Evolutionary conservation across 2,329 filamentous ascomycete genomes (phyloP), one percentile per base, ranked within the genome.

Genomic region (Aspergillus ochraceoroseus): DNA sequence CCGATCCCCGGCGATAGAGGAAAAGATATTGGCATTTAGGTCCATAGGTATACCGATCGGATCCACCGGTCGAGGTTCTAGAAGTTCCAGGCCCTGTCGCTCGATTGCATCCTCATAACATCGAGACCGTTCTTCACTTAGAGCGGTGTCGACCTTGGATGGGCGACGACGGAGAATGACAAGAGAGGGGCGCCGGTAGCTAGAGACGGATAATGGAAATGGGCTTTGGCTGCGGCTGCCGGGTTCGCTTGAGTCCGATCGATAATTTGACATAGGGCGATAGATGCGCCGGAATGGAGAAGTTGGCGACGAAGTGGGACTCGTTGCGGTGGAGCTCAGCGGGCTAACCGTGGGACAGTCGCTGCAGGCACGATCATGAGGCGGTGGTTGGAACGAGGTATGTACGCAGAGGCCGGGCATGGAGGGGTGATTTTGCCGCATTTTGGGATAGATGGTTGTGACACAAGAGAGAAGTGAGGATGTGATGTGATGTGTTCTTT

Each of bases 11-110:
- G 29, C 28, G 7, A 39, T 12, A 11, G 39, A 39, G 17, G n/a
- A 34, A 30, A 54, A 46, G 15, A 53, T 25, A 34, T 44, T 50
- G 29, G 45, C 46, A 20, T 48, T 51, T 36, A 55, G 29, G 30
- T 54, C 47, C 53, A 57, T 52, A 6, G 53, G 48, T 8, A 55
- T 52, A 3, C 51, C 54, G 23, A 57, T 44, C 2, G 33, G 20
- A 30, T 35, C 38, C 5, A 68, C 62, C 0, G 69, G 69, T 12
- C 69, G 52, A 1, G 69, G 69, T 52, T 72, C 69, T 56, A 72
- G 58, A 13, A 72, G 53, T 14, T 59, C 62, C 26, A 72, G 42
- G 0, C 68, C 68, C 33, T 64, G 52, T 7, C 65, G 51, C 46
- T 70, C 66, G 45, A 66, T 55, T 0, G 56, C 41, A 34, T 71